Evolutionary conservation across 768 basidiomycete species (phyloP).

Genomic region (Mycena albidolilacea): DNA sequence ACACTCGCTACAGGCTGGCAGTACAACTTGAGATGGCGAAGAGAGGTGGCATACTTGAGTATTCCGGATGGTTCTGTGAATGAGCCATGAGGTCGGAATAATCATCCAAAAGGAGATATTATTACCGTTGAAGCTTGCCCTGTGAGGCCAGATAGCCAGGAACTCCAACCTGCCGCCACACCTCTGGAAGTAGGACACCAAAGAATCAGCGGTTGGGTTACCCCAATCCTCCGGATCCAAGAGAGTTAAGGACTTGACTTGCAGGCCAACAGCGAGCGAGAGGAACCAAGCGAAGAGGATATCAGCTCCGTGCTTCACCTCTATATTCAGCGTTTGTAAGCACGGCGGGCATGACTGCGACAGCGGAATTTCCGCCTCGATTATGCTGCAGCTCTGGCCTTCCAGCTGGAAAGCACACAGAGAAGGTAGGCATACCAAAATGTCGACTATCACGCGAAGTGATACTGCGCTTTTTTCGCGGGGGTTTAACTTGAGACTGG

Average conservation of each 20-base stretch:
- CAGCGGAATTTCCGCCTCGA: not conserved
- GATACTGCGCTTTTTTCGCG: not conserved
- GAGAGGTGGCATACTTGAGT: not conserved
- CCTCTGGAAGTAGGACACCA: not conserved
- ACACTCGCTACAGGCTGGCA: not conserved
- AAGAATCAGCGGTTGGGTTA: not conserved
- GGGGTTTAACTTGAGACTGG: not conserved
- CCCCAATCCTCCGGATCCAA: not conserved
- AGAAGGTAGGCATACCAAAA: not conserved
- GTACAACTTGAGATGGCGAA: not conserved
- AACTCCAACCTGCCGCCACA: not conserved
- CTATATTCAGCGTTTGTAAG: not conserved
- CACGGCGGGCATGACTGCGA: not conserved
- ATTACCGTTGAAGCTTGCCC: not conserved
- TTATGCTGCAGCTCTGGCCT: not conserved
- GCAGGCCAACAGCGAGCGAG: not conserved
- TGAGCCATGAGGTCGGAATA: not conserved
- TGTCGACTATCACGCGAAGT: not conserved
- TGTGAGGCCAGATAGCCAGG: not conserved
- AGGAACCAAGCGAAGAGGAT: not conserved
- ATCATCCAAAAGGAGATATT: not conserved
- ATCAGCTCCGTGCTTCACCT: not conserved
- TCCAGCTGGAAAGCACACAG: not conserved
- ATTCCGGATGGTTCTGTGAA: not conserved
- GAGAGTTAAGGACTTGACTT: not conserved